Base-by-base conservation (phyloP, 2,329 filamentous ascomycete genomes). In the Colletotrichum tamarilloi region DNA sequence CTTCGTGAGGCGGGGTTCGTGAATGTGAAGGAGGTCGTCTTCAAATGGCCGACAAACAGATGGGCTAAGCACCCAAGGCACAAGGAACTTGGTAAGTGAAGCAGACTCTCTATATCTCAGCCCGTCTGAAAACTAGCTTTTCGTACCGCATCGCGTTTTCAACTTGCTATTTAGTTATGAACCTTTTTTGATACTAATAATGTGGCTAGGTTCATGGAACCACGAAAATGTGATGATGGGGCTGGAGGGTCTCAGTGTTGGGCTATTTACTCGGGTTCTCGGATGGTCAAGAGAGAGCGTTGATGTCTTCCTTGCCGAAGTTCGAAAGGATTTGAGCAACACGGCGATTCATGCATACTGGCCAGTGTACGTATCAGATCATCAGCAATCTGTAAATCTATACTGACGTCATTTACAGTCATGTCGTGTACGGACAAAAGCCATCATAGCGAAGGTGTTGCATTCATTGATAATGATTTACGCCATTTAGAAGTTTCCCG, bases 1-100 rank as follows among this genome's bases (percentile, higher is more conserved):
- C 79, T 89, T 70, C 76, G 80, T 26, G 84, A 85, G 16, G 85
- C 85, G 0, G 89, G 88, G 1, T 90, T 90, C 75, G 79, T 82
- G 64, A 82, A 89, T 75, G 84, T 90, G 0, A 77, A 78, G 0
- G 83, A 88, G 76, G 78, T 82, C 7, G 77, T 84, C 24, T 85
- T 80, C 78, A 85, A 84, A 76, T 82, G 87, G 77, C 87, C 87
- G 0, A 80, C 83, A 46, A 86, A 85, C 68, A 79, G 81, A 1
- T 89, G 87, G 87, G 82, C 87, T 0, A 84, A 82, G 63, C 84
- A 87, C 32, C 79, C 79, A 19, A 83, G 84, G 35, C 79, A 87
- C 62, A 90, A 89, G 77, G 82, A 87, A 66, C 76, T 86, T 6
- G 86, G 85, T 74, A 30, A 59, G 72, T 68, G 1, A 7, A n/a